These are phyloP conservation scores for Termitomyces sp. DNA, from an alignment of 768 basidiomycete genomes.

Conservation along the genomic window DNA sequence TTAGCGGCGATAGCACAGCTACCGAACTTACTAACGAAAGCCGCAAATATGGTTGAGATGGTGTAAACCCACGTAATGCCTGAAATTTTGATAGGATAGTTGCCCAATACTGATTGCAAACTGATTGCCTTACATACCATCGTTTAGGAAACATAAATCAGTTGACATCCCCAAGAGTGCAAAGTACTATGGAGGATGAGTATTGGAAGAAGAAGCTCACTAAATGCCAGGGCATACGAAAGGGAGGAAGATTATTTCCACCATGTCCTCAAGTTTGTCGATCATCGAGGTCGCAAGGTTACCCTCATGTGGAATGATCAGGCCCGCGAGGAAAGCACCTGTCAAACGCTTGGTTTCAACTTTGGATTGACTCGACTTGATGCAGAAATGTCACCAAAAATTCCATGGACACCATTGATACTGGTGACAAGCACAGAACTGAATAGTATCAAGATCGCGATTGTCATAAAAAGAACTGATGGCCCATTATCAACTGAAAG, in stretches of 20 bases:
- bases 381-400: slow-evolving; percentile 58
- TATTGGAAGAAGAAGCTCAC: background rate
- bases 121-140: slow-evolving; percentile 35
- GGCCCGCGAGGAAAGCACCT: slow-evolving; percentile 79
- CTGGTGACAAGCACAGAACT: slow-evolving; percentile 90
- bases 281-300: slow-evolving; percentile 80
- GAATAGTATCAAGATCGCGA: slow-evolving; percentile 75
- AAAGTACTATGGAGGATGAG: slow-evolving; percentile 60
- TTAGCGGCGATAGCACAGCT: slow-evolving; percentile 73
- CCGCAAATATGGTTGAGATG: slow-evolving; percentile 67
- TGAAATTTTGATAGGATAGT: slow-evolving; percentile 14
- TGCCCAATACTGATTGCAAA: background rate
- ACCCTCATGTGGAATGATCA: slow-evolving; percentile 83
- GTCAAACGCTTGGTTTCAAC: background rate
- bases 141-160: slow-evolving; percentile 78
- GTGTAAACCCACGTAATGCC: slow-evolving; percentile 87
- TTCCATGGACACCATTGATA: slow-evolving; percentile 85
- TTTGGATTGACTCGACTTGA: background rate
- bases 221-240: slow-evolving; percentile 37
- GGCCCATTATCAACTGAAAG: slow-evolving; percentile 64
- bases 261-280: slow-evolving; percentile 93
- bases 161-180: slow-evolving; percentile 91
- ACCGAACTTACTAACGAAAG: slow-evolving; percentile 86
- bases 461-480: slow-evolving; percentile 84
- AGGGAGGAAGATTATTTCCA: slow-evolving; percentile 83